Conservation (phyloP, 2,329 filamentous ascomycete species). For the Penicillium sp. region DNA sequence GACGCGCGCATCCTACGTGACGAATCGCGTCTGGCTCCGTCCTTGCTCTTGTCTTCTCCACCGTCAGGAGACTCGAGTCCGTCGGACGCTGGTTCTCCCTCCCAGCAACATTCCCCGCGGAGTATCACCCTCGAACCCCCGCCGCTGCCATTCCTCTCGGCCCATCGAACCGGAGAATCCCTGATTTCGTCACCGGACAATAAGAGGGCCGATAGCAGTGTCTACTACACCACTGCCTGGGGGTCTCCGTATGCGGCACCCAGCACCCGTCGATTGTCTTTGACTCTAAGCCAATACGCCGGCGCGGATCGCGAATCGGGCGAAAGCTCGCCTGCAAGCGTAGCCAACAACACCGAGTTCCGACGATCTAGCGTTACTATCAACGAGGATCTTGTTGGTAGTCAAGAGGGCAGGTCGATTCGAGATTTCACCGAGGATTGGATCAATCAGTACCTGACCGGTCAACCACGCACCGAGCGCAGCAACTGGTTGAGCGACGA, state of each 20-base stretch:
- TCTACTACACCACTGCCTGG: conserved; percentile 77
- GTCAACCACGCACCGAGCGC: conserved; percentile 65
- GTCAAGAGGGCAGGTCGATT: conserved; percentile 36
- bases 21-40: conserved; percentile 31
- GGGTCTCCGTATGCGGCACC: conserved; percentile 80
- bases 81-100: conserved; percentile 36
- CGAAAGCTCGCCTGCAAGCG: conserved; percentile 35
- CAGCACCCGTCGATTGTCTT: conserved; percentile 46
- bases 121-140: conserved; percentile 30
- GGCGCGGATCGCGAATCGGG: conserved; percentile 38
- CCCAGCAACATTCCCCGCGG: conserved; percentile 28
- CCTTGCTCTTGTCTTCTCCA: conserved; percentile 33
- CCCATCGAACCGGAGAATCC: conserved; percentile 35
- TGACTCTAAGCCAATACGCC: conserved; percentile 46
- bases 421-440: conserved; percentile 74
- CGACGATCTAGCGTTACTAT: conserved; percentile 30
- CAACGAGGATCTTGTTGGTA: conserved; percentile 24
- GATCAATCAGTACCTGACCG: conserved; percentile 81
- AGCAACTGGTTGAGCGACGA: conserved; percentile 83
- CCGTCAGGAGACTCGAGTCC: conserved; percentile 39
- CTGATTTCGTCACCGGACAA: conserved; percentile 42
- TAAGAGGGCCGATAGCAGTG: conserved; percentile 47
- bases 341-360: conserved; percentile 27
- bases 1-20: conserved; percentile 29
- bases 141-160: conserved; percentile 33